Conservation (phyloP, 2,329 filamentous ascomycete species). For the Verticillium tricorpus region DNA sequence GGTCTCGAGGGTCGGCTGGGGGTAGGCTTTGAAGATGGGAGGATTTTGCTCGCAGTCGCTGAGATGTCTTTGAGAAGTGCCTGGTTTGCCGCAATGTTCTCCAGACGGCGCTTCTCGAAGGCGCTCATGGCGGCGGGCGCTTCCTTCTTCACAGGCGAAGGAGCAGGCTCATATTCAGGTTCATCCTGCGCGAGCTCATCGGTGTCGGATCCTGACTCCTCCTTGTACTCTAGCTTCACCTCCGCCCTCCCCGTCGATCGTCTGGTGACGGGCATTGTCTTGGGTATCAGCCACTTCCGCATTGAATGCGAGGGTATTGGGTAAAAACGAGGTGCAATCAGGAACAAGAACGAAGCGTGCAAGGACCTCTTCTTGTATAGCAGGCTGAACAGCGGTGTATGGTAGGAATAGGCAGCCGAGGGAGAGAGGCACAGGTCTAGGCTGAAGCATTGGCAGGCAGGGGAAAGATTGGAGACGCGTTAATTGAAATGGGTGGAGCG, state of each 20-base stretch:
- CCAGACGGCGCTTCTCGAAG: slow-evolving; percentile 78
- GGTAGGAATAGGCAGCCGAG: not conserved
- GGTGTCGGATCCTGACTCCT: not conserved
- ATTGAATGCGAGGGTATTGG: not conserved
- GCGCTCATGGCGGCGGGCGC: slow-evolving; percentile 58
- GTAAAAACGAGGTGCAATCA: not conserved
- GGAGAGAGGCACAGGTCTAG: too few species aligned
- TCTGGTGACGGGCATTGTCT: not conserved
- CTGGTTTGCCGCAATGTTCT: slow-evolving; percentile 84
- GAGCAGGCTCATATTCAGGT: not conserved
- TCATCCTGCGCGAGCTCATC: not conserved
- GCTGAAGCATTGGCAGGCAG: too few species aligned
- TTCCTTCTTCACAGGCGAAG: not conserved
- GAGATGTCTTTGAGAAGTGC: slow-evolving; percentile 74
- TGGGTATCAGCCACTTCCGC: slow-evolving; percentile 1
- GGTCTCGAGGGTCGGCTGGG: slow-evolving; percentile 28
- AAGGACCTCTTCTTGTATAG: not conserved
- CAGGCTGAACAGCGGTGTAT: not conserved
- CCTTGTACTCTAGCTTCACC: not conserved
- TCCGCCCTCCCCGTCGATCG: not conserved
- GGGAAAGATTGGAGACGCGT: slow-evolving; percentile 1
- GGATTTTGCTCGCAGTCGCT: slow-evolving; percentile 63
- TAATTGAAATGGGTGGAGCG: slow-evolving; percentile 1
- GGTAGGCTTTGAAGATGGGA: slow-evolving; percentile 53
- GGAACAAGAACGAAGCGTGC: not conserved